Conservation (phyloP, 1,284 basidiomycete species). For the Blastosporella zonata region DNA sequence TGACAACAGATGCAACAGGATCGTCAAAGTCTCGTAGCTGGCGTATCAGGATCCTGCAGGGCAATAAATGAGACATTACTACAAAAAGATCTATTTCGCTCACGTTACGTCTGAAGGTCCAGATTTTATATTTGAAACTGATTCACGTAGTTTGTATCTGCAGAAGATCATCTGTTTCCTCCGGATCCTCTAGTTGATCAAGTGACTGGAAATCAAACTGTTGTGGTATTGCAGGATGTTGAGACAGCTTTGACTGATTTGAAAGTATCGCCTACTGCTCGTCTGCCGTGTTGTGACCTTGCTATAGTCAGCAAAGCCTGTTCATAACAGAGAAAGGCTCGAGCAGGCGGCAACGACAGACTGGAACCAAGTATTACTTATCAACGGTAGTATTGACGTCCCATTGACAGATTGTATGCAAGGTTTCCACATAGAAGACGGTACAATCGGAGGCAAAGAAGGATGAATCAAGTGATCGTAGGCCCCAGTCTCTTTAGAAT, state of each 20-base stretch:
- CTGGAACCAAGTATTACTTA: background rate
- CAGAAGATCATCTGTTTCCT: background rate
- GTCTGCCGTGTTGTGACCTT: background rate
- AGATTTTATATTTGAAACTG: background rate
- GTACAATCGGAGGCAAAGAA: background rate
- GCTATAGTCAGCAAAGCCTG: background rate
- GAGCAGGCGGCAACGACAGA: background rate
- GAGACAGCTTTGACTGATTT: background rate
- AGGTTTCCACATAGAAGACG: background rate
- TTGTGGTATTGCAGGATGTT: background rate
- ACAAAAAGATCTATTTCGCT: too few relatives aligned
- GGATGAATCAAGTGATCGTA: slow-evolving; percentile 1
- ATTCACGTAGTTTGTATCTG: background rate
- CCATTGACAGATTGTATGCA: background rate
- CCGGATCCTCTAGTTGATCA: background rate
- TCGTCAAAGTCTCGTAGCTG: background rate
- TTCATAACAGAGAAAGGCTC: background rate
- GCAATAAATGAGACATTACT: background rate
- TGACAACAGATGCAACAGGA: background rate
- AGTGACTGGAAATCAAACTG: background rate
- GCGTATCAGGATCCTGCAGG: background rate
- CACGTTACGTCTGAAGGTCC: background rate
- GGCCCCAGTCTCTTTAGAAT: background rate
- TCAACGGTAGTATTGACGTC: background rate
- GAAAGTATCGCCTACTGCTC: background rate